Conservation (phyloP, 169 alveolate species). For the Plasmodium fragile region DNA sequence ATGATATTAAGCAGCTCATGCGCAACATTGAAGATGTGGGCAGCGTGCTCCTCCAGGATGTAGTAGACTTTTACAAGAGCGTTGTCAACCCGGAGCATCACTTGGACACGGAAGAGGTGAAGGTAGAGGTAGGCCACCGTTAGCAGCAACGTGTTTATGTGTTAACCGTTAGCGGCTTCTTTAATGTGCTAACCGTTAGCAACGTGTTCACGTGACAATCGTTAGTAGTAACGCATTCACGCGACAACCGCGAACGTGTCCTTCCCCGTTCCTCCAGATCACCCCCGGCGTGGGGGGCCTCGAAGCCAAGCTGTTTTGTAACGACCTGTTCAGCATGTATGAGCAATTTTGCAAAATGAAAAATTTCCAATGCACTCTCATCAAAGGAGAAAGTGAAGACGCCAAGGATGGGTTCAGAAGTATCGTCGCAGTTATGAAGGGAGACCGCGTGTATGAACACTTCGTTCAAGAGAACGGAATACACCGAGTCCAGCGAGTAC, state of each 20-base stretch:
- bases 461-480: slow-evolving; percentile 84
- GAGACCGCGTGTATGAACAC: slow-evolving; percentile 82
- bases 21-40: not conserved
- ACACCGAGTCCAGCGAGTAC: slow-evolving; percentile 93
- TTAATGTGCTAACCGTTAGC: no score
- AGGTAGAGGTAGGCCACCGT: slow-evolving; percentile 42
- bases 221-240: no score
- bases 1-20: slow-evolving; percentile 2
- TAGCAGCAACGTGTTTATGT: no score
- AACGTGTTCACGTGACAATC: no score
- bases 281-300: slow-evolving; percentile 93
- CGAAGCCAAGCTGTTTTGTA: slow-evolving; percentile 90
- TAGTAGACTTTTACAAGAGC: slow-evolving; percentile 17
- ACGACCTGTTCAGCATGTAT: slow-evolving; percentile 89
- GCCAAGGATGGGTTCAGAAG: slow-evolving; percentile 80
- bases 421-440: slow-evolving; percentile 82
- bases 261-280: slow-evolving; percentile 73
- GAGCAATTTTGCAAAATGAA: slow-evolving; percentile 71
- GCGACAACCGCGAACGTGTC: not conserved
- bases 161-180: no score
- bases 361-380: slow-evolving; percentile 78
- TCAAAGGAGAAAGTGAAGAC: slow-evolving; percentile 27
- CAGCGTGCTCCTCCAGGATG: not conserved
- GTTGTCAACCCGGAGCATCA: slow-evolving; percentile 35
- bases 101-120: slow-evolving; percentile 30